Percentiles rank a stretch among this genome's conserved stretches.
These are phyloP conservation scores for Lentinus brumalis DNA, from an alignment of 768 basidiomycete species.

Conservation along the genomic window DNA sequence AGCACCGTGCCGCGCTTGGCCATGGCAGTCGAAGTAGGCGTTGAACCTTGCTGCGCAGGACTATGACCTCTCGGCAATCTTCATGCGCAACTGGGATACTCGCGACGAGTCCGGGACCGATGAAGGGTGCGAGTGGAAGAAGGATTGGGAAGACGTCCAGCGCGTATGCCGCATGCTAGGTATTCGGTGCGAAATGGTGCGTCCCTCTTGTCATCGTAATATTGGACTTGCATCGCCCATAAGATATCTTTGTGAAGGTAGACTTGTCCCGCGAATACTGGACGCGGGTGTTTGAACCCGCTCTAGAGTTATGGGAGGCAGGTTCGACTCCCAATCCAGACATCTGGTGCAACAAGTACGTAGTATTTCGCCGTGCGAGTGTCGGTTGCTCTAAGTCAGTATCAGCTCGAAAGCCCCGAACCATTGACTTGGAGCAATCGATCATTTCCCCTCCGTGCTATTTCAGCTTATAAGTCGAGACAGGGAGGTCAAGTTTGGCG, in stretches of 20 bases:
- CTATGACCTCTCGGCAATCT: constrained; percentile 83
- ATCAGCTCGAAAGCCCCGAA: too few relatives aligned
- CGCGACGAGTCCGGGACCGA: constrained; percentile 79
- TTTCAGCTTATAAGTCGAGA: background rate
- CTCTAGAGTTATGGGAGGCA: constrained; percentile 71
- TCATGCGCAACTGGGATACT: constrained; percentile 97
- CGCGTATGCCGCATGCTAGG: constrained; percentile 72
- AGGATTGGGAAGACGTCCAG: constrained; percentile 91
- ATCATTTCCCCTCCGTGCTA: too few relatives aligned
- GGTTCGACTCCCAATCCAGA: constrained; percentile 93
- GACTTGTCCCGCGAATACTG: constrained; percentile 93
- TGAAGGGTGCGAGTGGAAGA: constrained; percentile 93
- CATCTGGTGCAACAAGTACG: constrained; percentile 85
- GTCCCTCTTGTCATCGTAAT: constrained; percentile 9
- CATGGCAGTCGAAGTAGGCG: background rate
- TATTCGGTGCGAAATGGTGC: constrained; percentile 75
- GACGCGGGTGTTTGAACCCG: constrained; percentile 88
- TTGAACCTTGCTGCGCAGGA: constrained; percentile 45
- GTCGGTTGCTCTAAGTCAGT: too few relatives aligned
- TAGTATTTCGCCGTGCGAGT: background rate
- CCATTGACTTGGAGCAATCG: too few relatives aligned
- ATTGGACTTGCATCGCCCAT: background rate
- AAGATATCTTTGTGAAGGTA: constrained; percentile 44
- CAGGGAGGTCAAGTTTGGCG: constrained; percentile 92
- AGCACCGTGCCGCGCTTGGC: constrained; percentile 2